phyloP scores from a whole-genome alignment of 2,329 filamentous ascomycete genomes.

The Paraphaeosphaeria minitans region DNA sequence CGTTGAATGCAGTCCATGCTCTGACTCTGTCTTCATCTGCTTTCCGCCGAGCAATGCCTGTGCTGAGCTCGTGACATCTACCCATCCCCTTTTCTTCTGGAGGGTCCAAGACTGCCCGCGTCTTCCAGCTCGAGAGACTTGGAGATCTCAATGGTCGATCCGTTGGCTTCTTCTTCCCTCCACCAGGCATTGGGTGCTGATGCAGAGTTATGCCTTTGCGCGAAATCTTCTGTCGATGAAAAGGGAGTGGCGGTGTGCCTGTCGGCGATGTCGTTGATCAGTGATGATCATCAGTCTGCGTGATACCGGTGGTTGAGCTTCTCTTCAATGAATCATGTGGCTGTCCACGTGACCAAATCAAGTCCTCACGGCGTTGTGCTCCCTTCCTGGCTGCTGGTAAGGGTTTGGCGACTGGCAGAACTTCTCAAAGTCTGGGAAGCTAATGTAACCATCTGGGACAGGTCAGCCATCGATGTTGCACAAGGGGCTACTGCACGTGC shows the following conservation, averaged over 20 bases:
- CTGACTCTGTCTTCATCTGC: too few species aligned
- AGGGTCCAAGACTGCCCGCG: neutral
- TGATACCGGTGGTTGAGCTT: constrained; percentile 9
- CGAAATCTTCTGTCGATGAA: constrained; percentile 10
- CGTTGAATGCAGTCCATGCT: neutral
- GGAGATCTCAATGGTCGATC: neutral
- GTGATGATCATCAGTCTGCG: constrained; percentile 16
- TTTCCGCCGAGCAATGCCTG: neutral
- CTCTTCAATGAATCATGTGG: constrained; percentile 5
- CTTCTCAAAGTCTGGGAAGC: constrained; percentile 75
- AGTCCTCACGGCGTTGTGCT: constrained; percentile 40
- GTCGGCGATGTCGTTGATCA: neutral
- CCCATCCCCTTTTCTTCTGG: neutral
- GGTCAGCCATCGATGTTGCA: constrained; percentile 21
- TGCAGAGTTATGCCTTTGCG: constrained; percentile 4
- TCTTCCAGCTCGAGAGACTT: neutral
- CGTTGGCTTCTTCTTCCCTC: neutral
- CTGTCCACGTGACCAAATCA: constrained; percentile 26
- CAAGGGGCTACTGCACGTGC: constrained; percentile 16
- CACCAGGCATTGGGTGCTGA: neutral
- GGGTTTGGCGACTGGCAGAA: constrained; percentile 54
- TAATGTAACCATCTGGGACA: constrained; percentile 64
- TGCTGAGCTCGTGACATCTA: neutral
- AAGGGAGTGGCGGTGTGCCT: constrained; percentile 14
- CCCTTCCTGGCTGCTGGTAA: constrained; percentile 35